Conservation (phyloP, 2,329 filamentous ascomycete genomes). For the Microascus cirrosus region DNA sequence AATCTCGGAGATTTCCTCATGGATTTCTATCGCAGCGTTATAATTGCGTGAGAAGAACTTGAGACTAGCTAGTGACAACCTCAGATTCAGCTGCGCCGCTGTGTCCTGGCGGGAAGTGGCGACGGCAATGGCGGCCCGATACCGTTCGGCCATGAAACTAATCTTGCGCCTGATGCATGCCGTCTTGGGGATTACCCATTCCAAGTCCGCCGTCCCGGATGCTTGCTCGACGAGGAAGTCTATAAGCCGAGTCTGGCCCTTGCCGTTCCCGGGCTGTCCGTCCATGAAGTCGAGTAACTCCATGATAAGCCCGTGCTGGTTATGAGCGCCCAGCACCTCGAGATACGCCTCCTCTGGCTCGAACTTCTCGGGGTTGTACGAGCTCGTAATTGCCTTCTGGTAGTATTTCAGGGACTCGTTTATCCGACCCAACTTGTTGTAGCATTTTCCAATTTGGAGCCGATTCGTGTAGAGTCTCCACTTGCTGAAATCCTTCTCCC, state of each 20-base stretch:
- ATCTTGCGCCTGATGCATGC: constrained; percentile 21
- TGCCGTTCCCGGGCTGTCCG: constrained; percentile 11
- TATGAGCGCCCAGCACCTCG: constrained; percentile 23
- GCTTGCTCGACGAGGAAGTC: constrained; percentile 22
- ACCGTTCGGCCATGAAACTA: constrained; percentile 16
- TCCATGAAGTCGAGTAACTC: constrained; percentile 21
- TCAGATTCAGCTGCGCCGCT: constrained; percentile 23
- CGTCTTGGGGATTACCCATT: constrained; percentile 27
- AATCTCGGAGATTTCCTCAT: constrained; percentile 22
- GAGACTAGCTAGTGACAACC: constrained; percentile 22
- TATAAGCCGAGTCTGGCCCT: constrained; percentile 17
- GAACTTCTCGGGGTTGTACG: constrained; percentile 18
- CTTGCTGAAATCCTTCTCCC: constrained; percentile 15
- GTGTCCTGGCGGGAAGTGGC: constrained; percentile 22
- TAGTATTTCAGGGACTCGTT: constrained; percentile 23
- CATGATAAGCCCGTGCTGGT: constrained; percentile 22
- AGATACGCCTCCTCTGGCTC: constrained; percentile 25
- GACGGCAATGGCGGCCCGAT: constrained; percentile 18
- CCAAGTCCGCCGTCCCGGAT: constrained; percentile 17
- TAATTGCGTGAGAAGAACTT: constrained; percentile 22
- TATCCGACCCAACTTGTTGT: constrained; percentile 18
- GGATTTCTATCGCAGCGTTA: constrained; percentile 20
- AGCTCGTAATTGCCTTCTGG: constrained; percentile 20
- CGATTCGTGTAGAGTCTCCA: constrained; percentile 30
- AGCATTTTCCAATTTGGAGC: constrained; percentile 23